phyloP scores from a whole-genome alignment of 2,329 filamentous ascomycete genomes.

The Penicillium sp. region DNA sequence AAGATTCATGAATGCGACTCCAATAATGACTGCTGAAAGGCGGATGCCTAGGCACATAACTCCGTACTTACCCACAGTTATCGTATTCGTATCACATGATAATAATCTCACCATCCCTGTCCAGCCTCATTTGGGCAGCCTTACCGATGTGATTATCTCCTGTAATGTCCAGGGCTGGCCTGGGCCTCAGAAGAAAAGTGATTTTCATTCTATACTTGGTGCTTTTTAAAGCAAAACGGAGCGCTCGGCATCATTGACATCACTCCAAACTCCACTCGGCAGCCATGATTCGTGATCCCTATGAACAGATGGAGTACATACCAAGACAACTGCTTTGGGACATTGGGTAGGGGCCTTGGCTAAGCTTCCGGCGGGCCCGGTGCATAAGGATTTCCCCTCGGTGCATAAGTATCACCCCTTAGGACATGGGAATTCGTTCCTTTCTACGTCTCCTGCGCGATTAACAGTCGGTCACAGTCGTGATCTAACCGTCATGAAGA shows the following conservation, averaged over 20 bases:
- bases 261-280: conserved; percentile 9
- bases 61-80: background rate
- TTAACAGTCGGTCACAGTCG: background rate
- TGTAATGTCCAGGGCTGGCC: background rate
- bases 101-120: background rate
- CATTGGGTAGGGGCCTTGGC: conserved; percentile 6
- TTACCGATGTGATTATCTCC: background rate
- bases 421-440: background rate
- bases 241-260: conserved; percentile 9
- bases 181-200: background rate
- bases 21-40: background rate
- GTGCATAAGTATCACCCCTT: conserved; percentile 16
- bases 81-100: background rate
- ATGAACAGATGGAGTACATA: background rate
- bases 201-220: background rate
- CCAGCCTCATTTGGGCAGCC: background rate
- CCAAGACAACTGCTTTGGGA: background rate
- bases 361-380: conserved; percentile 17
- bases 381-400: conserved; percentile 15
- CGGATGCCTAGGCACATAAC: background rate
- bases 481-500: conserved; percentile 12
- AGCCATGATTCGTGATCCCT: conserved; percentile 1
- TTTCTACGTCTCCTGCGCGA: background rate
- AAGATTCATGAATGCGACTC: background rate
- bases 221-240: background rate